Conservation (phyloP, 805 yeast species). For the Cyberlindnera xishuangbannaensis region DNA sequence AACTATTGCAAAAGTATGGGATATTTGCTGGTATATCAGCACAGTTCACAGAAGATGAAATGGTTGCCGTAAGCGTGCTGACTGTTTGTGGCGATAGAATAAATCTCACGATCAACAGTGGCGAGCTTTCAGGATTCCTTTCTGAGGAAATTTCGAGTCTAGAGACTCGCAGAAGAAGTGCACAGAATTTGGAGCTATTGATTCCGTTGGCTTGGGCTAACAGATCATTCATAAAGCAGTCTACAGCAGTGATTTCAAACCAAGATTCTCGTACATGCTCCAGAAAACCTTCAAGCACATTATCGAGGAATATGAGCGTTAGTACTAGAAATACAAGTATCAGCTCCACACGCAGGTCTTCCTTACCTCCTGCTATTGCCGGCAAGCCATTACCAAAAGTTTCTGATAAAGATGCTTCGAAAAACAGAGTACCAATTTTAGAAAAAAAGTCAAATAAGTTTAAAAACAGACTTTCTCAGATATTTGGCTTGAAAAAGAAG, state of each 20-base stretch:
- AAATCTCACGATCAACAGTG: constrained; percentile 24
- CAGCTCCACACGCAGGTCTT: constrained; percentile 14
- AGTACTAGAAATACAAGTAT: constrained; percentile 14
- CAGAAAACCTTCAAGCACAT: constrained; percentile 10
- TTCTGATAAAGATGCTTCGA: constrained; percentile 2
- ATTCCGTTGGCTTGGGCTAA: constrained; percentile 9
- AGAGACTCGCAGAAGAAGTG: constrained; percentile 15
- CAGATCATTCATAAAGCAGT: constrained; percentile 4
- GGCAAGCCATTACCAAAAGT: constrained; percentile 20
- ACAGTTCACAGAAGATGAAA: constrained; percentile 31
- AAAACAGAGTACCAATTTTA: constrained; percentile 3
- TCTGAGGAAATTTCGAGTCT: constrained; percentile 33
- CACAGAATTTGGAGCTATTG: constrained; percentile 9
- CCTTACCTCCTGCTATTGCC: constrained; percentile 17
- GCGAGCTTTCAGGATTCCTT: constrained; percentile 32
- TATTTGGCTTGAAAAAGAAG: constrained; percentile 13
- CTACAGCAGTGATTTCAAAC: not conserved
- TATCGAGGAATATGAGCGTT: constrained; percentile 3
- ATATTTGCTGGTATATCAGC: constrained; percentile 47
- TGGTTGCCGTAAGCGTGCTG: constrained; percentile 20
- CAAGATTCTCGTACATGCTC: constrained; percentile 1
- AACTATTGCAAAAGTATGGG: constrained; percentile 31
- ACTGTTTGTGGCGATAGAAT: constrained; percentile 21
- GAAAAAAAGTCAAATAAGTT: constrained; percentile 11
- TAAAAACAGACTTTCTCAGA: constrained; percentile 23